phyloP scores from a whole-genome alignment of 495 filamentous ascomycete genomes.

The Pseudoneurospora amorphoporcata region DNA sequence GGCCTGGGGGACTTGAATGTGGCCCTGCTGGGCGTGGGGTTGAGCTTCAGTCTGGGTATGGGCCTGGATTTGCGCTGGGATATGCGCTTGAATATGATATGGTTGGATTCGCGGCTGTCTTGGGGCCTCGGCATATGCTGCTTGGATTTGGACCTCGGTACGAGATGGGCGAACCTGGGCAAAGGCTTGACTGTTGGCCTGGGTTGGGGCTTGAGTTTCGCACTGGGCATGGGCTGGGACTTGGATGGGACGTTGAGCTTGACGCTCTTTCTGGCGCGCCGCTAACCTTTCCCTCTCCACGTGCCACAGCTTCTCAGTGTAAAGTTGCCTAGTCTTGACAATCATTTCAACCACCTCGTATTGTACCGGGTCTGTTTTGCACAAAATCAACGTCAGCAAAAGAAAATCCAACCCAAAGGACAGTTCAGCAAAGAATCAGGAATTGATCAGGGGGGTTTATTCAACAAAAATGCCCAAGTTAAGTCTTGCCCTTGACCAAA shows the following conservation, averaged over 20 bases:
- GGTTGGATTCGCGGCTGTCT: too few relatives aligned
- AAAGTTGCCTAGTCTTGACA: not conserved
- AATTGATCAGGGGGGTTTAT: not conserved
- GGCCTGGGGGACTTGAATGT: too few relatives aligned
- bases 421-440: not conserved
- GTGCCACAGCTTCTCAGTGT: not conserved
- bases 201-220: not conserved
- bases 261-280: not conserved
- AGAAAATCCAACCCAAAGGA: not conserved
- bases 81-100: not conserved
- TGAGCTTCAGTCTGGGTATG: too few relatives aligned
- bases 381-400: not conserved
- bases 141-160: too few relatives aligned
- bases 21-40: too few relatives aligned
- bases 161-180: too few relatives aligned
- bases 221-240: not conserved
- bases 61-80: not conserved
- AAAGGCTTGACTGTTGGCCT: too few relatives aligned
- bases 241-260: not conserved
- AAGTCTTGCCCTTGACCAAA: not conserved
- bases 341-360: accelerated
- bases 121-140: too few relatives aligned
- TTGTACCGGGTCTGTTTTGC: not conserved
- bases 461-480: not conserved
- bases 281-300: not conserved